These are phyloP conservation scores for Phytophthora idaei DNA, from an alignment of 352 stramenopile species.

Conservation along the genomic window DNA sequence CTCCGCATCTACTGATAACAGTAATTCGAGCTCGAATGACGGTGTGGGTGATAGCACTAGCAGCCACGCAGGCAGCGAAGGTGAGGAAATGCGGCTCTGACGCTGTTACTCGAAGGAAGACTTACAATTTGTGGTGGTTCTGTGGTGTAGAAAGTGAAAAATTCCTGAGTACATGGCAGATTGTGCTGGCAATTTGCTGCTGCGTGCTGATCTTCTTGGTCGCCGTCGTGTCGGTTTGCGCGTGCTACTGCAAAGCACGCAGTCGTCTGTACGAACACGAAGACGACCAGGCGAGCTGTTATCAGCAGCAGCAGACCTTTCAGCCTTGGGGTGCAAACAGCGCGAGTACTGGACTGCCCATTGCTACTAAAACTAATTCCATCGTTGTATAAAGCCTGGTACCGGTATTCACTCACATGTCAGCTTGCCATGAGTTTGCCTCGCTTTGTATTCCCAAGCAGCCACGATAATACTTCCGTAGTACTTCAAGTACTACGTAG, in stretches of 20 bases:
- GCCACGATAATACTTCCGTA: too few relatives aligned
- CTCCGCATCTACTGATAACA: conserved; percentile 10
- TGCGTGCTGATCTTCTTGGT: conserved; percentile 45
- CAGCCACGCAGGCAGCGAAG: conserved; percentile 15
- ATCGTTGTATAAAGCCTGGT: conserved; percentile 23
- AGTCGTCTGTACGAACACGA: conserved; percentile 54
- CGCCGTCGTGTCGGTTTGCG: conserved; percentile 47
- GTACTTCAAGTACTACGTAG: too few relatives aligned
- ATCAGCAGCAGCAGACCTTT: conserved; percentile 27
- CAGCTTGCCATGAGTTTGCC: too few relatives aligned
- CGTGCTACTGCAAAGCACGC: conserved; percentile 57
- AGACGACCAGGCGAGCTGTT: conserved; percentile 38
- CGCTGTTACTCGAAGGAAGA: neutral
- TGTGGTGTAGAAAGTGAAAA: conserved; percentile 14
- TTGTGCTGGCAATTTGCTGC: conserved; percentile 57
- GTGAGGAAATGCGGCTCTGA: conserved; percentile 6
- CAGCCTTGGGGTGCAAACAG: conserved; percentile 16
- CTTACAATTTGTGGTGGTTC: conserved; percentile 2
- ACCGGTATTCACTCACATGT: too few relatives aligned
- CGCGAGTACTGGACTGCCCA: neutral
- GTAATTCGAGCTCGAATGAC: conserved; percentile 19
- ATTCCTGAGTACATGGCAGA: conserved; percentile 47
- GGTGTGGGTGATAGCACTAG: conserved; percentile 2
- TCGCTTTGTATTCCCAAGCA: too few relatives aligned
- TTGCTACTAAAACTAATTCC: conserved; percentile 17